Evolutionary conservation across 139 green algal genomes (phyloP), one percentile per base, ranked within the genome.

Genomic region (Chlorella vulgaris): DNA sequence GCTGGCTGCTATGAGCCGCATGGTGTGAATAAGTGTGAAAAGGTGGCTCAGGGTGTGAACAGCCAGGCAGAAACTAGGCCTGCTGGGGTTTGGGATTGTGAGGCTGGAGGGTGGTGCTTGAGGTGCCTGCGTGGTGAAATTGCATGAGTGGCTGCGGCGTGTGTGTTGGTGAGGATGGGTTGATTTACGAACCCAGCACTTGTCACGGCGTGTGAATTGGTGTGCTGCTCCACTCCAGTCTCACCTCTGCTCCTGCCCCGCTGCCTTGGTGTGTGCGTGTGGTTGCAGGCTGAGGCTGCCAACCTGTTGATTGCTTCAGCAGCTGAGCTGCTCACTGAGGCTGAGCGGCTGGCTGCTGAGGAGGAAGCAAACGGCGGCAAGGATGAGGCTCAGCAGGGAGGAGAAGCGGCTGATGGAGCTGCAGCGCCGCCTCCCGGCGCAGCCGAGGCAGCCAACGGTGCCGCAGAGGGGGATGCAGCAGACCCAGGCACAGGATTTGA

Each of bases 311-410:
- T 78, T 24, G 31, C 62, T 1, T 55, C 40, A 2, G 83, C 83
- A 26, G 73, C 74, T 2, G 58, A 76, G 75, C 76, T 87, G 76
- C 75, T 83, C 35, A 43, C 33, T 0, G 76, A 87, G 66, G 83
- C 83, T 28, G 66, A 80, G 39, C 39, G 39, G n/a, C 61, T 87
- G 50, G 74, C 82, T 0, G 33, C 53, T 19, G 82, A 86, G 74
- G 71, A 24, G n/a, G 42, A 71, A 40, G 81, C 31, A 6, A 76
- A 83, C 28, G 76, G 67, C 8, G 40, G 21, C 7, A 33, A 65
- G 43, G 66, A 73, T 51, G 51, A 79, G 50, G 50, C 35, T n/a
- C 60, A 63, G 31, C n/a, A 81, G 26, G 66, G 58, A 60, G 67
- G 55, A 51, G 31, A n/a, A n/a, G 73, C 29, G 24, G 39, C 33